Evolutionary conservation across 2,329 filamentous ascomycete species (phyloP).

Genomic region (Epichloe sibirici): DNA sequence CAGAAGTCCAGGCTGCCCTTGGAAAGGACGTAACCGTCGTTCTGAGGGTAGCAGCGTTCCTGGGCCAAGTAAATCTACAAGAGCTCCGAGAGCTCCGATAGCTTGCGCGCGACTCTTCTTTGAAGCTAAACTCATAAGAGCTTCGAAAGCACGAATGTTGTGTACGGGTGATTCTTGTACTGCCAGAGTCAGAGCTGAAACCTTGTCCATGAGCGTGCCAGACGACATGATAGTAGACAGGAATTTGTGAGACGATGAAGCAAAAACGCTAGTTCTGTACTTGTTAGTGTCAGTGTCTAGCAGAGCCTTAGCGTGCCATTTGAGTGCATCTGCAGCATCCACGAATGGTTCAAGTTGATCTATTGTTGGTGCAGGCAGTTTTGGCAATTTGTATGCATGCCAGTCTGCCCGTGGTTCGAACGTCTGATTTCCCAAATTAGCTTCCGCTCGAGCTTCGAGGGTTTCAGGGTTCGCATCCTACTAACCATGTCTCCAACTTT

Average conservation of each 20-base stretch:
- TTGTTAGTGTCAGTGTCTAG: conserved; percentile 65
- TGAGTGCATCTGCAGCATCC: conserved; percentile 36
- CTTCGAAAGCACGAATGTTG: conserved; percentile 81
- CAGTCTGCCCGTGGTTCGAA: conserved; percentile 48
- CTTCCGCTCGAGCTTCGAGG: conserved; percentile 8
- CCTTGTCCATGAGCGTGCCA: conserved; percentile 91
- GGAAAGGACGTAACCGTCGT: conserved; percentile 69
- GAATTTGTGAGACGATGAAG: conserved; percentile 87
- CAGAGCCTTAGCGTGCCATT: conserved; percentile 60
- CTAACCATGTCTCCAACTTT: conserved; percentile 26
- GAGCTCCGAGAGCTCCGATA: conserved; percentile 77
- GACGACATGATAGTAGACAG: conserved; percentile 94
- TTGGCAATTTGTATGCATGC: conserved; percentile 33
- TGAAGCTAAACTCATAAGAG: conserved; percentile 66
- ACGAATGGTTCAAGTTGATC: conserved; percentile 33
- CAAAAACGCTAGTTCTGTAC: conserved; percentile 62
- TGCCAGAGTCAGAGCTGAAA: conserved; percentile 86
- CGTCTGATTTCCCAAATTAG: conserved; percentile 30
- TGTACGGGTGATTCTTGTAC: conserved; percentile 94
- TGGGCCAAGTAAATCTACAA: conserved; percentile 89
- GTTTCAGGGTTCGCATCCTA: background rate
- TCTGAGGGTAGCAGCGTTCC: conserved; percentile 75
- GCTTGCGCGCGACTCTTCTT: conserved; percentile 92
- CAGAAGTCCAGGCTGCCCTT: conserved; percentile 64
- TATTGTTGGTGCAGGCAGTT: conserved; percentile 31